Conservation (phyloP, 305 asterid genomes). For the Fraxinus dipetala region DNA sequence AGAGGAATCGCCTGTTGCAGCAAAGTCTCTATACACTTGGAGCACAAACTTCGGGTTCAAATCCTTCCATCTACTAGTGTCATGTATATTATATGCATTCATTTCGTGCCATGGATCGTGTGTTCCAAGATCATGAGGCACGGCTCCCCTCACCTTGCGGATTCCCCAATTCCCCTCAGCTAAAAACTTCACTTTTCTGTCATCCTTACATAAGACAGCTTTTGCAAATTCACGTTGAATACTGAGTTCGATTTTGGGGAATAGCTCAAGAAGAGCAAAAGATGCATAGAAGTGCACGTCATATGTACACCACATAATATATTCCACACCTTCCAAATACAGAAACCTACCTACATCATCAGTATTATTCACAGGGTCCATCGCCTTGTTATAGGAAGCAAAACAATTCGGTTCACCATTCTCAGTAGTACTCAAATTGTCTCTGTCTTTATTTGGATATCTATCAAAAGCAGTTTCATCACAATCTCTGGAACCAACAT, state of each 20-base stretch:
- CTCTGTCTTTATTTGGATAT: constrained; percentile 28
- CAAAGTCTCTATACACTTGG: constrained; percentile 89
- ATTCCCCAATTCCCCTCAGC: constrained; percentile 92
- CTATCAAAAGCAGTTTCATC: background rate
- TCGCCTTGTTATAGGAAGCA: constrained; percentile 35
- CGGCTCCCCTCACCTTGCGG: constrained; percentile 92
- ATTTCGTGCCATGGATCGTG: constrained; percentile 99
- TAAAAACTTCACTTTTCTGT: constrained; percentile 69
- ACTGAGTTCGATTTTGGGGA: constrained; percentile 92
- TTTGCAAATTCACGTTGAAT: constrained; percentile 93
- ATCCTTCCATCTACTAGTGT: constrained; percentile 95
- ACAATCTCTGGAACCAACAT: constrained; percentile 1
- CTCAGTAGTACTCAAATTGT: constrained; percentile 25
- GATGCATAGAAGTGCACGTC: constrained; percentile 99
- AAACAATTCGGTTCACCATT: constrained; percentile 31
- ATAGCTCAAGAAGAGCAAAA: constrained; percentile 91
- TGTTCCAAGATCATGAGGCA: constrained; percentile 99
- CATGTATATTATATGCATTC: constrained; percentile 98
- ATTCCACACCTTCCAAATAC: constrained; percentile 93
- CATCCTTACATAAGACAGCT: constrained; percentile 83
- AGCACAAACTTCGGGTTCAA: constrained; percentile 90
- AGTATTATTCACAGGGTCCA: constrained; percentile 33
- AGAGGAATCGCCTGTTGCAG: constrained; percentile 82
- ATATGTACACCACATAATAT: constrained; percentile 98
- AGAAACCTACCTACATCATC: constrained; percentile 90